phyloP scores from a whole-genome alignment of 2,329 filamentous ascomycete species.

The Aspergillus niger region DNA sequence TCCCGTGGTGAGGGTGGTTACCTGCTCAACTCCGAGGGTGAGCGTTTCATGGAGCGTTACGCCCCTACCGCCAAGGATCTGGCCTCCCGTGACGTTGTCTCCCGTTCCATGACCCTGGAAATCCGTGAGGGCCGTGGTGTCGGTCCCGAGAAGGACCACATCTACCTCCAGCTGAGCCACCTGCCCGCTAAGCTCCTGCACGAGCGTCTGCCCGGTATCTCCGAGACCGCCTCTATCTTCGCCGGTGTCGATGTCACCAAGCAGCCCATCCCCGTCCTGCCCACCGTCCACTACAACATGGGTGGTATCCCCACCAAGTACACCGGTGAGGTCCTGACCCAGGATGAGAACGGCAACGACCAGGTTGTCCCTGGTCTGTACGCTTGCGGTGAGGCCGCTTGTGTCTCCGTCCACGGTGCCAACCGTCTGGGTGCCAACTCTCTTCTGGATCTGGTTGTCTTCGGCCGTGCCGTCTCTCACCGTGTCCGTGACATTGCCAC shows the following conservation, averaged over 20 bases:
- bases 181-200: slow-evolving; percentile 87
- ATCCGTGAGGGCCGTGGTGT: slow-evolving; percentile 97
- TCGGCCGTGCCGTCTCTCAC: slow-evolving; percentile 95
- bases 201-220: slow-evolving; percentile 97
- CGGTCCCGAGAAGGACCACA: slow-evolving; percentile 95
- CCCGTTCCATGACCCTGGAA: slow-evolving; percentile 96
- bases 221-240: slow-evolving; percentile 97
- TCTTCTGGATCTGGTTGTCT: slow-evolving; percentile 94
- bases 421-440: slow-evolving; percentile 99
- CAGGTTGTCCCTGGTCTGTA: slow-evolving; percentile 93
- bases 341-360: slow-evolving; percentile 84
- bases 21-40: slow-evolving; percentile 94
- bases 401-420: slow-evolving; percentile 95
- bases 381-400: slow-evolving; percentile 95
- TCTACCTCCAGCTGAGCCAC: slow-evolving; percentile 97
- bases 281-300: slow-evolving; percentile 99
- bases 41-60: slow-evolving; percentile 99
- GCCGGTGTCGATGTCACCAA: slow-evolving; percentile 95
- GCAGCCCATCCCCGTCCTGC: slow-evolving; percentile 93
- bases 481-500: slow-evolving; percentile 93
- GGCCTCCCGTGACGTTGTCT: slow-evolving; percentile 93
- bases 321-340: slow-evolving; percentile 90
- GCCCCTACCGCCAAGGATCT: slow-evolving; percentile 97
- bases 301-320: slow-evolving; percentile 97
- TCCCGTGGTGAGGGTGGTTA: slow-evolving; percentile 98